Base-by-base conservation (phyloP, 129 eudicot genomes). In the Flaveria brownii region DNA sequence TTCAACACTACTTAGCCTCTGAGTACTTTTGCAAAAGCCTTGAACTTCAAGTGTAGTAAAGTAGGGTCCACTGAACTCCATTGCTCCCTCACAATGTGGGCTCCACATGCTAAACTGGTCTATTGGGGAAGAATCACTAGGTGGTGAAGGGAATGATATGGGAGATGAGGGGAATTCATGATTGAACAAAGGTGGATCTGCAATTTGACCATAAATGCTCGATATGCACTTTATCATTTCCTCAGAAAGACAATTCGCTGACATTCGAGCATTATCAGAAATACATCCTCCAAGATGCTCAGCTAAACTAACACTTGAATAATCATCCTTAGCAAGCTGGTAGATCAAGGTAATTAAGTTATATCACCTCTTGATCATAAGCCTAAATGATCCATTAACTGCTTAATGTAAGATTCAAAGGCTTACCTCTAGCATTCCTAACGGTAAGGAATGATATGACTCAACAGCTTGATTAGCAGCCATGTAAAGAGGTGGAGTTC, bases 211-310 rank as follows among this genome's bases (percentile, higher is more conserved):
- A 77, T 86, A 90, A 14, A 93, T 81, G 64, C 87, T 70, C 26
- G 92, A 75, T 56, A 93, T 84, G 86, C 92, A 90, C 81, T 75
- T 87, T 17, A 93, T 59, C 98, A 93, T 85, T 76, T 90, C 97
- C 91, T 90, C 98, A 3, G 97, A 90, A 60, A 93, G 69, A 86
- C 84, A 60, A 50, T 88, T 93, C 36, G 97, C 87, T 49, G 96
- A 80, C 55, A 82, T 89, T 10, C 33, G 75, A 68, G 80, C 60
- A 20, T 73, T 75, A 65, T 80, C 75, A 9, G 80, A 74, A 25
- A 71, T 46, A 64, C 83, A 64, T 41, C 84, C 83, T 36, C 85
- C 85, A 56, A 80, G 86, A 78, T 82, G 87, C 43, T 85, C 89
- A 6, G 87, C 86, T 62, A 83, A 75, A 82, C 89, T 87, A 68